Conservation (phyloP, 2,329 filamentous ascomycete genomes). For the Fusarium redolens region DNA sequence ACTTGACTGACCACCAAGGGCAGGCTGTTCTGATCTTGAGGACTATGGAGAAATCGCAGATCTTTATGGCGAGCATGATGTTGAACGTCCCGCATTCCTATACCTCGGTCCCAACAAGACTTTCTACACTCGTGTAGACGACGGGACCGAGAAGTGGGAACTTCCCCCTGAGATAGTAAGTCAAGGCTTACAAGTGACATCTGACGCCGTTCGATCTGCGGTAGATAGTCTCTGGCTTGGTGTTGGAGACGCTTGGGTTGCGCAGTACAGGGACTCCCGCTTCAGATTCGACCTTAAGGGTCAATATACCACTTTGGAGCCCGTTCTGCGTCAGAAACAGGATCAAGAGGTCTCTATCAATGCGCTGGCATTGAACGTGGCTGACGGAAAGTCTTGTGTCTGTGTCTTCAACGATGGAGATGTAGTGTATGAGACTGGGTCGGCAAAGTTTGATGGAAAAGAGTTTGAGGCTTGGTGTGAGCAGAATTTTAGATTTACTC, state of each 20-base stretch:
- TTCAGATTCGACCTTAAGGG: constrained; percentile 33
- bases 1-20: not conserved
- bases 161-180: constrained; percentile 3
- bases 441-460: constrained; percentile 10
- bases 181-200: constrained; percentile 14
- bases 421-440: constrained; percentile 10
- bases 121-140: constrained; percentile 36
- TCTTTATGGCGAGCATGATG: constrained; percentile 31
- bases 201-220: constrained; percentile 8
- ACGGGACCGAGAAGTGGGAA: constrained; percentile 32
- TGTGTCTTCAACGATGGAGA: constrained; percentile 31
- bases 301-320: constrained; percentile 16
- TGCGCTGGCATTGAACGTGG: constrained; percentile 34
- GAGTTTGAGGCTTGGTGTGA: constrained; percentile 36
- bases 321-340: not conserved
- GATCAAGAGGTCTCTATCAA: constrained; percentile 11
- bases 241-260: constrained; percentile 33
- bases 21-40: constrained; percentile 34
- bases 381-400: constrained; percentile 19
- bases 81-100: constrained; percentile 39
- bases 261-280: constrained; percentile 34
- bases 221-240: constrained; percentile 39
- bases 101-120: constrained; percentile 29
- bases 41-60: constrained; percentile 29
- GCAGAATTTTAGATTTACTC: constrained; percentile 20